Base-by-base conservation (phyloP, 2,329 filamentous ascomycete genomes). In the Juglanconis oblonga region DNA sequence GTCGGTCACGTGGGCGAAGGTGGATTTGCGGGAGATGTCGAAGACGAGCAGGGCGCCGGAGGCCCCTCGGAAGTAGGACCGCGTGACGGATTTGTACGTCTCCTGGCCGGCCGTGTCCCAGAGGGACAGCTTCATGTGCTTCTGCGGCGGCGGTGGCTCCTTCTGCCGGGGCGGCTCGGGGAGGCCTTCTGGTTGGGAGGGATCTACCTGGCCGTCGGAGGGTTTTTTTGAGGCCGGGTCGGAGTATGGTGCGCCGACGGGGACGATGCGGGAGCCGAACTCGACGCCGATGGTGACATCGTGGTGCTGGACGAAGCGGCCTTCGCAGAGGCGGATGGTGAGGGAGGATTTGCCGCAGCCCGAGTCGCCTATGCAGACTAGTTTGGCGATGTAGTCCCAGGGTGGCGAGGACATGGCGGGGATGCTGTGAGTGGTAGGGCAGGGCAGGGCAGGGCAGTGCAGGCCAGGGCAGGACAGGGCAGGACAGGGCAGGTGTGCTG, bases 301-400 rank as follows among this genome's bases (percentile, higher is more conserved):
- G 83, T 97, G 94, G 73, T 95, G 90, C 57, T 90, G 86, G 58
- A 91, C 92, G 81, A 98, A 97, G 74, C 94, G 91, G 69, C 93
- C 93, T 82, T 97, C 94, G 79, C 94, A 97, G 65, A 98, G 90
- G 65, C 94, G 91, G 73, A 97, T 93, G 59, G 93, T 97, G 68
- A 97, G 86, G 76, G 91, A 86, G 64, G 92, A 96, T 81, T 99
- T 99, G 71, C 95, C 95, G 72, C 92, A 96, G 73, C 93, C 95
- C 50, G 90, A 95, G 79, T 98, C 95, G 74, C 95, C 95, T 71
- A 99, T 92, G 79, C 92, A 96, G 72, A 98, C 94, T 69, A 99
- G 91, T 78, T 99, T 99, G 75, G 94, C 93, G 73, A 98, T 99
- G 81, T 96, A 98, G 80, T 98, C 92, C 94, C 94, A 98, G 76